Evolutionary conservation across 305 asterid genomes (phyloP), one percentile per base, ranked within the genome.

Genomic region (Fraxinus velutina): DNA sequence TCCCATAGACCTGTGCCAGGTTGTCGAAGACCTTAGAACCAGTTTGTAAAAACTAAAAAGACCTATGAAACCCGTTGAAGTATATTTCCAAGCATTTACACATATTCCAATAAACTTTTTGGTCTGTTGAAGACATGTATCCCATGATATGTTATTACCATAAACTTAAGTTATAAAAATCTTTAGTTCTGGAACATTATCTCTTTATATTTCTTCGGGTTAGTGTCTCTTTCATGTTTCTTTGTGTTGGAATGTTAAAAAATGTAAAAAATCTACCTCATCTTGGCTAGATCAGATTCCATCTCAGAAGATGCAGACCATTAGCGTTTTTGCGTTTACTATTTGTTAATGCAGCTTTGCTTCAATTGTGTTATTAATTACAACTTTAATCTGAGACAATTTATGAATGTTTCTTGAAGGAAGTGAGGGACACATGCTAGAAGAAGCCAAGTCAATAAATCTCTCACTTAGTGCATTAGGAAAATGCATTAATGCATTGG

Each of bases 401-500:
- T 81, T 78, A 74, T 75, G 80, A 37, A 17, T 82, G 75, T 83
- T 84, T 87, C 81, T 76, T 89, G 89, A 87, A 96, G 99, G 98
- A 87, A 94, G 99, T 78, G 98, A 94, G 92, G 99, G 99, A 55
- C 98, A 94, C 84, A 91, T 87, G 89, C 78, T 96, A 85, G 99
- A 94, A 88, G 99, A 96, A 91, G 99, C 99, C 39, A 96, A 96
- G 88, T 93, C 98, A 64, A 95, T 96, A 83, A 96, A 96, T 89
- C 98, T 96, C 81, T 96, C 99, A 32, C 87, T 96, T 79, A 96
- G 98, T 89, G 98, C 99, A 75, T 86, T 96, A 80, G 99, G 99
- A 84, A 96, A 96, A 87, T 96, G 98, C 89, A 94, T 96, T 87
- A 96, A 96, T 91, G 98, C 99, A 75, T 86, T 96, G 91, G 99